Percentiles rank a stretch among this genome's conserved stretches.
These are phyloP conservation scores for Hanseniaspora mollemarum DNA, from an alignment of 805 yeast genomes.

Conservation along the genomic window DNA sequence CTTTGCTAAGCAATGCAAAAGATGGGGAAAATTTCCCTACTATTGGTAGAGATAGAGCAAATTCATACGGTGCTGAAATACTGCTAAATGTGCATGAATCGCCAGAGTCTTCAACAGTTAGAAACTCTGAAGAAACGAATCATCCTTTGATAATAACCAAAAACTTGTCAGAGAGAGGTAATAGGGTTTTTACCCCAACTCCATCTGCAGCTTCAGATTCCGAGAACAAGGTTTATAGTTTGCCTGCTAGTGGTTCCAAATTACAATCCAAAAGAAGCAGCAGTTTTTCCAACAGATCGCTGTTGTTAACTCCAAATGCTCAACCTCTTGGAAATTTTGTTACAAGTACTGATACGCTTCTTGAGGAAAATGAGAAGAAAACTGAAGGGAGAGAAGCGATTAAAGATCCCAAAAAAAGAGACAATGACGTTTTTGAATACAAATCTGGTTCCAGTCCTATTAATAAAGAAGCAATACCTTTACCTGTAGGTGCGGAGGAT, in stretches of 20 bases:
- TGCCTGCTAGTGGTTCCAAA: background rate
- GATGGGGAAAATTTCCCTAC: background rate
- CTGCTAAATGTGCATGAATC: background rate
- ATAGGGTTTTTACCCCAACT: constrained; percentile 13
- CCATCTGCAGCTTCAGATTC: background rate
- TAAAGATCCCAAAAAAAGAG: too few species aligned
- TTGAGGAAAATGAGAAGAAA: background rate
- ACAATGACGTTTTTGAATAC: too few species aligned
- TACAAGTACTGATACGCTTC: background rate
- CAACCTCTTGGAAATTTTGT: background rate
- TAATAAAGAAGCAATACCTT: background rate
- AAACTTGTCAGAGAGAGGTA: background rate
- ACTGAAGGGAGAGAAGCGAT: too few species aligned
- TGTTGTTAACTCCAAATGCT: constrained; percentile 6
- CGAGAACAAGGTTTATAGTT: background rate
- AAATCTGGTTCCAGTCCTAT: too few species aligned
- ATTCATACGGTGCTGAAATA: background rate
- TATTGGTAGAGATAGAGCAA: constrained; percentile 9
- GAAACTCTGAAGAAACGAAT: background rate
- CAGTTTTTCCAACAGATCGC: constrained; percentile 6
- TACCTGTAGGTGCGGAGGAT: background rate
- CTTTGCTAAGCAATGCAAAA: background rate
- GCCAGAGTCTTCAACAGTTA: background rate
- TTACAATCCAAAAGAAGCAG: background rate
- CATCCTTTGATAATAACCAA: constrained; percentile 8